These are phyloP conservation scores for Lichtheimia ornata DNA, from an alignment of 371 early-diverging fungal genomes.

Conservation along the genomic window DNA sequence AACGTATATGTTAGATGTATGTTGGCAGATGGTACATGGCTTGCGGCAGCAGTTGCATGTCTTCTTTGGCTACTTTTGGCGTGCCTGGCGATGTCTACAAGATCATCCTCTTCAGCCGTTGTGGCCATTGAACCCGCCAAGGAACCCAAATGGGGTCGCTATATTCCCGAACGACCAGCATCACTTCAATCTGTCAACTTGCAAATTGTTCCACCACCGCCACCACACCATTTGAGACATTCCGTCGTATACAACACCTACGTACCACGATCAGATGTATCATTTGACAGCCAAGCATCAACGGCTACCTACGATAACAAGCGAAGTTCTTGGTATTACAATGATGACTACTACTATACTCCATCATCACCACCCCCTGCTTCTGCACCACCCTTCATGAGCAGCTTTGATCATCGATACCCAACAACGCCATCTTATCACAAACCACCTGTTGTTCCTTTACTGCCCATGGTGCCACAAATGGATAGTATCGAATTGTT, in stretches of 20 bases:
- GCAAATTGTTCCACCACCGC: slow-evolving; percentile 7
- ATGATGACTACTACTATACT: not conserved
- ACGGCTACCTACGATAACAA: not conserved
- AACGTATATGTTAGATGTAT: slow-evolving; percentile 11
- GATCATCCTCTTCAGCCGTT: not conserved
- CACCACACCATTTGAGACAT: not conserved
- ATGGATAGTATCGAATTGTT: slow-evolving; percentile 15
- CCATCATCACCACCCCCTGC: too few species aligned
- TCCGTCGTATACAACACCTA: not conserved
- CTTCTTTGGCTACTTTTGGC: slow-evolving; percentile 11
- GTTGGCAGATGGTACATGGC: slow-evolving; percentile 14
- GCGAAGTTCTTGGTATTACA: not conserved
- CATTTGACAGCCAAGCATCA: slow-evolving; percentile 10
- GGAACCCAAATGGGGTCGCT: slow-evolving; percentile 20
- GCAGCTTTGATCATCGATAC: slow-evolving; percentile 5
- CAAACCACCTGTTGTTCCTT: slow-evolving; percentile 1
- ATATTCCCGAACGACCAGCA: slow-evolving; percentile 19
- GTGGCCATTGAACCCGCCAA: slow-evolving; percentile 1
- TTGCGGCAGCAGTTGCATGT: slow-evolving; percentile 8
- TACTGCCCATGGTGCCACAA: slow-evolving; percentile 15
- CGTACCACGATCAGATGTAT: slow-evolving; percentile 6
- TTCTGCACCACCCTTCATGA: too few species aligned
- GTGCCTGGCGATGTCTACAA: not conserved
- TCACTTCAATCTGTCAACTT: slow-evolving; percentile 10
- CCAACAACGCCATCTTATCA: not conserved